Evolutionary conservation across 1,284 basidiomycete genomes (phyloP), one percentile per base, ranked within the genome.

Genomic region (Boletus smithii): DNA sequence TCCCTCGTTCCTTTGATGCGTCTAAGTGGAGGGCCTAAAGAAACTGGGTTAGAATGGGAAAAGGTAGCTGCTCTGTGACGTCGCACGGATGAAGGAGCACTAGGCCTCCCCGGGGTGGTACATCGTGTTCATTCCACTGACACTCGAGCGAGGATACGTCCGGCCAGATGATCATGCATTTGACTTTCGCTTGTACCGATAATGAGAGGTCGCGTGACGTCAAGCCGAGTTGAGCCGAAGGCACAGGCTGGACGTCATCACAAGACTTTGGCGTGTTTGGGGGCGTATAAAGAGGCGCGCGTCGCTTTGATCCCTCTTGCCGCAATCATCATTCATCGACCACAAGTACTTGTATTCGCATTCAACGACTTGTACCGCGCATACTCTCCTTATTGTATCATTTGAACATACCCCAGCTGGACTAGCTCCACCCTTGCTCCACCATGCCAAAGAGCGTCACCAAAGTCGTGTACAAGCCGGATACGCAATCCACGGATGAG

Each of bases 391-490:
- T 53, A 50, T 36, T n/a, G 11, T 36, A 34, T 33, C 20, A 35
- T 49, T 48, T 40, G 41, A 23, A 26, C 53, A 50, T 51, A 56
- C 57, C 48, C 46, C n/a, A n/a, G n/a, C n/a, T n/a, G n/a, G n/a
- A n/a, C n/a, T 18, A n/a, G 45, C 46, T 14, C 27, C 34, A 38
- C 42, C 42, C 30, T 36, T 42, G 16, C 32, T 36, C 36, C 26
- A 69, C 47, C 55, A 83, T 83, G 81, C 56, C 69, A 31, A 77
- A 76, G 56, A 54, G 64, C 44, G 58, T 84, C 53, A 79, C 77
- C 44, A 84, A 85, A 71, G 77, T 91, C 61, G 71, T 88, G 56
- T 91, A 87, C 75, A 87, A 89, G 68, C 85, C 85, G 26, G 79
- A 83, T 53, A 58, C 77, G 42, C 79, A 83, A 53, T 77, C 79